Percentiles rank a stretch among this genome's conserved stretches.
Evolutionary conservation across 495 filamentous ascomycete species (phyloP).

Genomic region (Opeltia flavorubescens): DNA sequence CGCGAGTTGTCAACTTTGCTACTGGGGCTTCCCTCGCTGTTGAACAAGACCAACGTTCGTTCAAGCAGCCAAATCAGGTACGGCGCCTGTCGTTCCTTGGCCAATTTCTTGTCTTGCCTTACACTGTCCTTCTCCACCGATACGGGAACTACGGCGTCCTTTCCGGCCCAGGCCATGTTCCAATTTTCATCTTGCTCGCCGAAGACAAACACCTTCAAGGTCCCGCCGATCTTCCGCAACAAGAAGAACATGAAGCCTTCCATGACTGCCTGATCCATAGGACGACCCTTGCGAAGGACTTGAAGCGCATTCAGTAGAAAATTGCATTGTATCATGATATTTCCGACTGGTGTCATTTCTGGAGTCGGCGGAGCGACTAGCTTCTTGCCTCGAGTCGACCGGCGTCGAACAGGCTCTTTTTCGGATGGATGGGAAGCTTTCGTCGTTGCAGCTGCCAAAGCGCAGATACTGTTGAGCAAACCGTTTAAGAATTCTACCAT

Average conservation of each 20-base stretch:
- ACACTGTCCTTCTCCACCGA: not conserved
- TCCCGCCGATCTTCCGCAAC: not conserved
- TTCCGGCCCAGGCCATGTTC: not conserved
- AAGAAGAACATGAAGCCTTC: slow-evolving; percentile 2
- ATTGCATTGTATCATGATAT: no score
- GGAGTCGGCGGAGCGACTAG: no score
- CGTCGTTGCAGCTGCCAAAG: no score
- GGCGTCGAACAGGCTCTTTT: no score
- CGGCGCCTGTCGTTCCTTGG: slow-evolving; percentile 1
- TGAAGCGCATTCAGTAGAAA: not conserved
- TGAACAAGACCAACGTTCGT: not conserved
- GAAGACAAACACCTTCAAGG: slow-evolving; percentile 1
- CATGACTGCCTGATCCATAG: not conserved
- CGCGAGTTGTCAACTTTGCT: not conserved
- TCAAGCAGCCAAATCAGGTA: slow-evolving; percentile 3
- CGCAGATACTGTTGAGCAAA: no score
- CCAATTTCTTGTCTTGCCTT: not conserved
- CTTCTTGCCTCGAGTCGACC: no score
- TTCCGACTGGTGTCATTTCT: no score
- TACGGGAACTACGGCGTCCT: not conserved
- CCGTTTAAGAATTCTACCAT: no score
- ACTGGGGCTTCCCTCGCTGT: not conserved
- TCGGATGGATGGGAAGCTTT: no score
- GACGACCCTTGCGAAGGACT: not conserved
- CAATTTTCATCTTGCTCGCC: not conserved